Conservation (phyloP, 345 rosid genomes). For the Capsella bursapastoris region DNA sequence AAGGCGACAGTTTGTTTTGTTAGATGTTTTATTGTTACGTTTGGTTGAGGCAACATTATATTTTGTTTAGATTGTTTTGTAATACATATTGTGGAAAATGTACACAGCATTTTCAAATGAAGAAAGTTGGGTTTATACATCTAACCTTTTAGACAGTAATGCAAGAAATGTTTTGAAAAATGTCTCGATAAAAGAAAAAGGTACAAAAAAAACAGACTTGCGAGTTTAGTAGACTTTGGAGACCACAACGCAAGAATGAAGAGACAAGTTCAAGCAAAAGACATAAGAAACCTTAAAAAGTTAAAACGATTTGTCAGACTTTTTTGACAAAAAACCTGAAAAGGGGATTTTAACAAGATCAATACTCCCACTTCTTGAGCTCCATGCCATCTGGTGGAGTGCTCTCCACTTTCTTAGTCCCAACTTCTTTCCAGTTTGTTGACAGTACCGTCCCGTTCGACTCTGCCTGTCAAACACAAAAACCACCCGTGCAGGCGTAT, state of each 20-base stretch:
- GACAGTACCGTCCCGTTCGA: constrained; percentile 82
- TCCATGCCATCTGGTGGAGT: constrained; percentile 86
- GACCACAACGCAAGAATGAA: constrained; percentile 18
- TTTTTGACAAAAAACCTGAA: constrained; percentile 23
- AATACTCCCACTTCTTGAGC: constrained; percentile 76
- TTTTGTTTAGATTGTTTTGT: constrained; percentile 12
- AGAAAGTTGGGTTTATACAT: not conserved
- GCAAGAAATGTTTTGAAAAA: constrained; percentile 9
- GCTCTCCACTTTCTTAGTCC: constrained; percentile 75
- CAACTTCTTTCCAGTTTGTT: constrained; percentile 87
- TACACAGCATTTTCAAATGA: constrained; percentile 10
- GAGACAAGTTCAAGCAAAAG: constrained; percentile 14
- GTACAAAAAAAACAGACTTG: constrained; percentile 12
- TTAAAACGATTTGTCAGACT: not conserved
- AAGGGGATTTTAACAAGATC: constrained; percentile 3
- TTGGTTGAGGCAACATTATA: not conserved
- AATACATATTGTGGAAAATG: not conserved
- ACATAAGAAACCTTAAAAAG: not conserved
- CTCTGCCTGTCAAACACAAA: constrained; percentile 55
- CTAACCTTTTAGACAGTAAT: not conserved
- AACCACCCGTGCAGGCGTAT: not conserved
- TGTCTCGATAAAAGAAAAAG: not conserved
- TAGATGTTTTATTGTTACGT: not conserved
- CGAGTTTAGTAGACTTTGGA: not conserved
- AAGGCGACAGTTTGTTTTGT: not conserved